These are phyloP conservation scores for Aspergillus sp. DNA, from an alignment of 2,329 filamentous ascomycete genomes.

Conservation along the genomic window DNA sequence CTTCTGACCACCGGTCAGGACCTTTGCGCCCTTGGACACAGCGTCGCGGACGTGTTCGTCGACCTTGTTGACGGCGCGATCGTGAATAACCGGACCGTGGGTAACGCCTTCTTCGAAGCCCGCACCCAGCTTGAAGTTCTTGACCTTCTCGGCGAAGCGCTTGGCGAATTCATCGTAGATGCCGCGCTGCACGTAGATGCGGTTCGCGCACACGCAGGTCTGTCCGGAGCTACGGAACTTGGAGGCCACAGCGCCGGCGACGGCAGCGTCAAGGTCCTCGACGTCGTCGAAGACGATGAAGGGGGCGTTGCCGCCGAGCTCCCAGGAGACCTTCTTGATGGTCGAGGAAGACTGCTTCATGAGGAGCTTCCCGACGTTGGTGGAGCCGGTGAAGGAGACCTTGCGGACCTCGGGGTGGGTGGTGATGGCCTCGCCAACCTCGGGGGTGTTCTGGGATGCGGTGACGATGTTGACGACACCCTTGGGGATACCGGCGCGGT, in stretches of 20 bases:
- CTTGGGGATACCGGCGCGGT: constrained; percentile 83
- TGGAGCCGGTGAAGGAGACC: constrained; percentile 86
- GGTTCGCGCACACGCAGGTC: constrained; percentile 82
- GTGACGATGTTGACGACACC: constrained; percentile 92
- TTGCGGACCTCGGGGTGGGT: constrained; percentile 78
- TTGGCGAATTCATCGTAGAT: constrained; percentile 57
- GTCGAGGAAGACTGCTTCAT: constrained; percentile 88
- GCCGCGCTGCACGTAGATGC: constrained; percentile 55
- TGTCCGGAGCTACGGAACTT: constrained; percentile 96
- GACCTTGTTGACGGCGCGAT: constrained; percentile 77
- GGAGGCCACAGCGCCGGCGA: constrained; percentile 76
- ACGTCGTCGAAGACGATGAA: constrained; percentile 94
- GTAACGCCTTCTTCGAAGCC: constrained; percentile 50
- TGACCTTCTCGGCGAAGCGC: constrained; percentile 57
- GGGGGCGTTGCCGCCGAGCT: constrained; percentile 91
- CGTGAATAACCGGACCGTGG: constrained; percentile 65
- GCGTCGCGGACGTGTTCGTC: constrained; percentile 79
- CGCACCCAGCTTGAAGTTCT: constrained; percentile 49
- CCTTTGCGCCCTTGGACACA: constrained; percentile 70
- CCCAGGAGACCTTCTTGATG: constrained; percentile 82
- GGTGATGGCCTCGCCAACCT: constrained; percentile 75
- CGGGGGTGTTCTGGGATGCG: constrained; percentile 73
- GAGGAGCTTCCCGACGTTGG: constrained; percentile 68
- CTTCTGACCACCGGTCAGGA: constrained; percentile 73
- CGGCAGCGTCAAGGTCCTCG: constrained; percentile 81